Evolutionary conservation across 1,284 basidiomycete genomes (phyloP), one percentile per base, ranked within the genome.

Genomic region (Moniliella sp.): DNA sequence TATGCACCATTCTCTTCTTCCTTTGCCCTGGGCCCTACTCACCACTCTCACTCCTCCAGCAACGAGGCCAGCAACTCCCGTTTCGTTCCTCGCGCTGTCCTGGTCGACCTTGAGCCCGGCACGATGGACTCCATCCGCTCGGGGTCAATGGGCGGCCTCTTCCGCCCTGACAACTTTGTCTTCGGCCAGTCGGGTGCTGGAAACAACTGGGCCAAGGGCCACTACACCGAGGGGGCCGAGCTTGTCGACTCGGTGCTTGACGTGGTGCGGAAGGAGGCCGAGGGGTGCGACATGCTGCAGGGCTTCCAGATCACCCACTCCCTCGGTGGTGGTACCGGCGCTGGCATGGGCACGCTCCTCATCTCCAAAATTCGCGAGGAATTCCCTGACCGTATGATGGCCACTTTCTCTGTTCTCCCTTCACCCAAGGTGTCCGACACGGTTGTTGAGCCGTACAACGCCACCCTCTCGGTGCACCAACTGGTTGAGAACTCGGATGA

Each of bases 391-490:
- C 71, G 84, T 37, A 93, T 93, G 79, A 68, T 93, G 35, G 71
- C 80, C 12, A 91, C 86, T 0, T 94, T 82, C 59, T 88, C 82
- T 1, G 69, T 93, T 37, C 65, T 93, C 12, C 86, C 86, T 1
- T 80, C 80, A 19, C 83, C 86, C 2, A 83, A 82, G 62, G 81
- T 91, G 4, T 88, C 83, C 1, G 86, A 93, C 62, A 93, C 86
- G 1, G 75, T 93, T 34, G 82, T 93, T 21, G 86, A 93, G 73
- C 78, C 78, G 0, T 91, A 93, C 64, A 93, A 93, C 59, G 74
- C 82, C 2, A 68, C 83, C 31, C 70, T 94, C 9, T 82, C 84
- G 1, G 66, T 82, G 30, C 78, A 93, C 62, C 84, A 88, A 64
- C 71, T 93, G 13, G 72, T 88, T 9, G 84, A 93, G 39, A 60